These are phyloP conservation scores for Candida maesae DNA, from an alignment of 805 yeast genomes.

Conservation along the genomic window DNA sequence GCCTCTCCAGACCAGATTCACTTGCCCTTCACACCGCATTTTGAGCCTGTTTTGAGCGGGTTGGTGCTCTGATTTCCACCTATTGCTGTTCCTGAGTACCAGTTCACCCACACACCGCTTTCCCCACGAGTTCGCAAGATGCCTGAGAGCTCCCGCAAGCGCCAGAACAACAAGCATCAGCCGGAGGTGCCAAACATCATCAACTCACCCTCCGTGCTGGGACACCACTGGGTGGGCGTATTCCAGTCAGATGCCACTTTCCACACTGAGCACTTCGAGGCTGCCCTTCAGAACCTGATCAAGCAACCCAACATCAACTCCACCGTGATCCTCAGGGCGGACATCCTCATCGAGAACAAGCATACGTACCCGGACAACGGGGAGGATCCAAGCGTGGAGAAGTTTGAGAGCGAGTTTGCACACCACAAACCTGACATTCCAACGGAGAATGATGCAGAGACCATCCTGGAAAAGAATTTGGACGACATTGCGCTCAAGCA, in stretches of 20 bases:
- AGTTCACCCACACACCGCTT: neutral
- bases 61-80: too few species aligned
- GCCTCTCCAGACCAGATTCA: too few species aligned
- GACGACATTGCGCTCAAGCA: constrained; percentile 40
- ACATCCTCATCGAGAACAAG: constrained; percentile 54
- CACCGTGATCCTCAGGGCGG: constrained; percentile 86
- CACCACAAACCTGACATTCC: constrained; percentile 33
- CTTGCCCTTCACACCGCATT: too few species aligned
- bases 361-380: constrained; percentile 33
- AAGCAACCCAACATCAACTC: constrained; percentile 88
- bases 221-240: constrained; percentile 60
- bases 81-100: too few species aligned
- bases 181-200: constrained; percentile 38
- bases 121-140: neutral
- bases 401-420: constrained; percentile 24
- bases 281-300: constrained; percentile 76
- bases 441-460: constrained; percentile 18
- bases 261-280: constrained; percentile 53
- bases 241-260: constrained; percentile 48
- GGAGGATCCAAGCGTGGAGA: constrained; percentile 21
- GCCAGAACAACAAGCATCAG: constrained; percentile 12
- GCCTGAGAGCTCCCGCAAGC: constrained; percentile 15
- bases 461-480: constrained; percentile 30
- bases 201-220: constrained; percentile 42
- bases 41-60: too few species aligned